Evolutionary conservation across 352 stramenopile genomes (phyloP).

Genomic region (Halophytophthora polymorphica): DNA sequence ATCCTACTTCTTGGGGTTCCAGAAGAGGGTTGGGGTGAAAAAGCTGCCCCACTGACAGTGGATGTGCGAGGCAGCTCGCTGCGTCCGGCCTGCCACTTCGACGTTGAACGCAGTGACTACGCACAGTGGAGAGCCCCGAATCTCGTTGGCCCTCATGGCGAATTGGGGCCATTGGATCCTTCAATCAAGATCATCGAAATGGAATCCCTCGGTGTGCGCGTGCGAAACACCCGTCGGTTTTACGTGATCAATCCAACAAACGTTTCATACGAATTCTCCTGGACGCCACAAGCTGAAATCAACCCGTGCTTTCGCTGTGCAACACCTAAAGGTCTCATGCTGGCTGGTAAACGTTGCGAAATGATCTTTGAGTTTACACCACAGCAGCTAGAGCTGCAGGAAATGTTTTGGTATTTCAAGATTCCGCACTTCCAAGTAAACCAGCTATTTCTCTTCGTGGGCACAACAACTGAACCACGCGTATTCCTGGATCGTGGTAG

Average conservation of each 20-base stretch:
- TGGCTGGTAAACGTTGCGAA: slow-evolving; percentile 90
- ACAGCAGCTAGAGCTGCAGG: slow-evolving; percentile 82
- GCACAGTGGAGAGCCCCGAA: slow-evolving; percentile 58
- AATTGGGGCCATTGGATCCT: slow-evolving; percentile 80
- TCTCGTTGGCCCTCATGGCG: slow-evolving; percentile 76
- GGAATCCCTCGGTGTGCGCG: slow-evolving; percentile 85
- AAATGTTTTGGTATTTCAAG: slow-evolving; percentile 92
- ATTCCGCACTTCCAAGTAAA: slow-evolving; percentile 88
- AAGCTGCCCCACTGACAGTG: slow-evolving; percentile 31
- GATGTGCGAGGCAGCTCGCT: slow-evolving; percentile 71
- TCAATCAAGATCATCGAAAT: slow-evolving; percentile 92
- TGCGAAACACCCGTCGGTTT: slow-evolving; percentile 92
- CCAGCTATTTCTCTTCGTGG: slow-evolving; percentile 91
- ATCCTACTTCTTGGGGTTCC: slow-evolving; percentile 41
- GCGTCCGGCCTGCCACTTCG: slow-evolving; percentile 91
- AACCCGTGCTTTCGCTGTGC: slow-evolving; percentile 88
- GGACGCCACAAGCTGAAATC: slow-evolving; percentile 71
- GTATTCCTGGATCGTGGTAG: slow-evolving; percentile 85
- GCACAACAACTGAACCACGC: slow-evolving; percentile 88
- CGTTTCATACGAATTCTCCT: slow-evolving; percentile 92
- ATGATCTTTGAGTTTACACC: slow-evolving; percentile 97
- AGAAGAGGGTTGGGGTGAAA: slow-evolving; percentile 2
- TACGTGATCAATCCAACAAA: slow-evolving; percentile 94
- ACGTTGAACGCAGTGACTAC: slow-evolving; percentile 90
- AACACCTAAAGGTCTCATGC: slow-evolving; percentile 89